These are phyloP conservation scores for Hypoxylon trugodes DNA, from an alignment of 495 filamentous ascomycete genomes.

Conservation along the genomic window DNA sequence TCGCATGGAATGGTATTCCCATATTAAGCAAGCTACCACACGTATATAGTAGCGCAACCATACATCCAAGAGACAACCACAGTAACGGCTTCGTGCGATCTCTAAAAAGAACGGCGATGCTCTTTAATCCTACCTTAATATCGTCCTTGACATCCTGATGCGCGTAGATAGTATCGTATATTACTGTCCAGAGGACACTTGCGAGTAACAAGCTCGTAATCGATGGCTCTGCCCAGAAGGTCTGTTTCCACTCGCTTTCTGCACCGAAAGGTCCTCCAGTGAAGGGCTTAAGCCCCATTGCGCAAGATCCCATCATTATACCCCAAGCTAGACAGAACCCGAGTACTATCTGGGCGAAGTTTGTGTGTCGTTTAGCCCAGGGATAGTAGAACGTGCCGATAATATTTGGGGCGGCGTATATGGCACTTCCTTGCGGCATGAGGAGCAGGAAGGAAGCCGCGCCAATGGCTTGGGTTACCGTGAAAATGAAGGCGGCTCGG, in stretches of 20 bases:
- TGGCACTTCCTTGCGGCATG: constrained; percentile 34
- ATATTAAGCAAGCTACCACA: constrained; percentile 40
- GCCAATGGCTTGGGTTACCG: constrained; percentile 38
- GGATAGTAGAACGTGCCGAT: constrained; percentile 50
- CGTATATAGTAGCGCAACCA: constrained; percentile 37
- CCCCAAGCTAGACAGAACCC: constrained; percentile 50
- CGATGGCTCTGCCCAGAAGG: constrained; percentile 30
- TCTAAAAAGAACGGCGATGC: constrained; percentile 49
- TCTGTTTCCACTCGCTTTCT: background rate
- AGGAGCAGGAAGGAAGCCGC: constrained; percentile 38
- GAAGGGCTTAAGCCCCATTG: constrained; percentile 43
- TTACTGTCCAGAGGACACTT: constrained; percentile 46
- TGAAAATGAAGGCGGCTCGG: constrained; percentile 47
- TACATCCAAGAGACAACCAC: constrained; percentile 36
- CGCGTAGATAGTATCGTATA: constrained; percentile 56
- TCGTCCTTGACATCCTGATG: constrained; percentile 53
- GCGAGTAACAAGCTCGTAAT: constrained; percentile 38
- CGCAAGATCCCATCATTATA: constrained; percentile 43
- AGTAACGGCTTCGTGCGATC: constrained; percentile 45
- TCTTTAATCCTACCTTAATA: constrained; percentile 46
- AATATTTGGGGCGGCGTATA: constrained; percentile 45
- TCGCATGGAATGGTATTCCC: constrained; percentile 37
- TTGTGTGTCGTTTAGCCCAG: constrained; percentile 52
- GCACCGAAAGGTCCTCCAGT: constrained; percentile 35
- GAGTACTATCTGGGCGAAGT: constrained; percentile 52